These are phyloP conservation scores for Fraxinus xanthoxyloides DNA, from an alignment of 305 asterid genomes.

Conservation along the genomic window DNA sequence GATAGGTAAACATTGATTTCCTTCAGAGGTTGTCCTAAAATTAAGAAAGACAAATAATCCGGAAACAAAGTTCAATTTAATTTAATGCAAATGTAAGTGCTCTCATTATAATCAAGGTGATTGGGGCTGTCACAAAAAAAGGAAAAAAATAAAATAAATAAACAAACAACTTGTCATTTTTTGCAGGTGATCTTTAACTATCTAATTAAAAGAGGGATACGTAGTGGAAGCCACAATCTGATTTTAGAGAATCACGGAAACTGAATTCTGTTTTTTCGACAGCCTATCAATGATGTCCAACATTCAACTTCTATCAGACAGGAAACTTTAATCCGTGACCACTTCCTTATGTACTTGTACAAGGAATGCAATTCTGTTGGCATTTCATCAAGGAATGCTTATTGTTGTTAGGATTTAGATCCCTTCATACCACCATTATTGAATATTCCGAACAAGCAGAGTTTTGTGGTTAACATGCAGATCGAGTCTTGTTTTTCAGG, in stretches of 20 bases:
- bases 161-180: not conserved
- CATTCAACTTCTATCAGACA: not conserved
- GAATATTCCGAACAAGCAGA: not conserved
- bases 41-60: not conserved
- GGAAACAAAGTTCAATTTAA: not conserved
- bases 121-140: not conserved
- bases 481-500: not conserved
- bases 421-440: not conserved
- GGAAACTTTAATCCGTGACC: not conserved
- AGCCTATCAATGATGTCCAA: not conserved
- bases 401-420: not conserved
- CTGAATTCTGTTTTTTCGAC: not conserved
- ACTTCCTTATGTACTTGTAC: not conserved
- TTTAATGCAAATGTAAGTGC: not conserved
- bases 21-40: slow-evolving; percentile 18
- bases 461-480: not conserved
- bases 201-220: not conserved
- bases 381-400: slow-evolving; percentile 10
- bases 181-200: not conserved
- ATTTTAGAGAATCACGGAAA: not conserved
- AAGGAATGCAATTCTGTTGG: not conserved
- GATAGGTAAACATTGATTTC: slow-evolving; percentile 13
- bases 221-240: not conserved
- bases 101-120: not conserved
- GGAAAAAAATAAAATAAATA: no score